Evolutionary conservation across 2,329 filamentous ascomycete species (phyloP).

Genomic region (Aspergillus puulaauensis): DNA sequence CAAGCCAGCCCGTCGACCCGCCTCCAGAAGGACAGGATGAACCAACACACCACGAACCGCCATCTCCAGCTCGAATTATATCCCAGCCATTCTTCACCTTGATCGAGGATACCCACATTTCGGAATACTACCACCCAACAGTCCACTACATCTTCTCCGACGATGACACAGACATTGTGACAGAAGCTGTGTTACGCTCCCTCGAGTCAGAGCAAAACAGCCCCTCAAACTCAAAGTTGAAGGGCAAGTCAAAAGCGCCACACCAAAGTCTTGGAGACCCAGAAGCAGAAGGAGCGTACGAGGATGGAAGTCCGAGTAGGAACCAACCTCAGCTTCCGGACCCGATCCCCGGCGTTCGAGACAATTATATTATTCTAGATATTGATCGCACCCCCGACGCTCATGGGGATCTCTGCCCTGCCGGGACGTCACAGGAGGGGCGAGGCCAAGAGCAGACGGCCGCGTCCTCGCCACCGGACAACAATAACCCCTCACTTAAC

Average conservation of each 20-base stretch:
- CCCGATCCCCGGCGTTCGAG: constrained; percentile 47
- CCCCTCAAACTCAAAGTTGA: constrained; percentile 22
- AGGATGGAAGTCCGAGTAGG: constrained; percentile 21
- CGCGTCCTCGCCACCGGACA: neutral
- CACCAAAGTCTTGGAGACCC: constrained; percentile 5
- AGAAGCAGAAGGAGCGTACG: constrained; percentile 11
- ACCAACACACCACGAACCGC: constrained; percentile 17
- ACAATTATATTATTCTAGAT: constrained; percentile 60
- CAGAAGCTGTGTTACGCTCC: constrained; percentile 60
- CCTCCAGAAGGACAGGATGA: constrained; percentile 18
- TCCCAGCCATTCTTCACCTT: constrained; percentile 86
- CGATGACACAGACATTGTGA: constrained; percentile 78
- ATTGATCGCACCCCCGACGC: constrained; percentile 35
- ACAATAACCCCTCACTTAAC: constrained; percentile 11
- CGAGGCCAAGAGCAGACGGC: constrained; percentile 22
- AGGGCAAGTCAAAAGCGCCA: constrained; percentile 4
- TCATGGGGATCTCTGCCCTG: constrained; percentile 4
- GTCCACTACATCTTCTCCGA: constrained; percentile 93
- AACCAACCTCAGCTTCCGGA: constrained; percentile 46
- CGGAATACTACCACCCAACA: constrained; percentile 76
- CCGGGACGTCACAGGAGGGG: constrained; percentile 11
- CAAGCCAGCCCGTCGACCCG: constrained; percentile 6
- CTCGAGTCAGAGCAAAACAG: constrained; percentile 48
- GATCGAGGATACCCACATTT: constrained; percentile 71
- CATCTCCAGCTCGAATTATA: constrained; percentile 34